These are phyloP conservation scores for Neospora caninum DNA, from an alignment of 169 alveolate genomes.

Conservation along the genomic window DNA sequence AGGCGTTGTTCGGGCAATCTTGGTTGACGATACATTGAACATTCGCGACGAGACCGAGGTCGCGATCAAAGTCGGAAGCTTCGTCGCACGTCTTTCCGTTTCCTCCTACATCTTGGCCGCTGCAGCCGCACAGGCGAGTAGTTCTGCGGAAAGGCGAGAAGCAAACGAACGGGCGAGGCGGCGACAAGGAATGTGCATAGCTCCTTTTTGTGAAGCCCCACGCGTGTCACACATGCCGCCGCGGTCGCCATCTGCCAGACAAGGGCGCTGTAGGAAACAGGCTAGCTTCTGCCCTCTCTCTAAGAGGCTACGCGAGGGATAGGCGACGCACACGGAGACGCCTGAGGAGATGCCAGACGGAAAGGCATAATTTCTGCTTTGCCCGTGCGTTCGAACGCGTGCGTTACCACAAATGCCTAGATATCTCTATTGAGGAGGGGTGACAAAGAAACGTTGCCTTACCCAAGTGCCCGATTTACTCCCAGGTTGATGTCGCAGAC, in stretches of 20 bases:
- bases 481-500: constrained; percentile 77
- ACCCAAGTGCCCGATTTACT: constrained; percentile 68
- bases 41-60: constrained; percentile 72
- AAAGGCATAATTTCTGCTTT: too few species aligned
- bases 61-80: constrained; percentile 76
- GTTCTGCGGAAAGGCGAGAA: constrained; percentile 52
- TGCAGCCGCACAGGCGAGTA: constrained; percentile 78
- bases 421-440: background rate
- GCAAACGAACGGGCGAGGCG: background rate
- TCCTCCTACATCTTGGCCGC: constrained; percentile 79
- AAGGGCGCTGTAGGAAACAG: background rate
- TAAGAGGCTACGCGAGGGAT: too few species aligned
- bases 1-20: constrained; percentile 55
- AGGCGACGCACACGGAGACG: too few species aligned
- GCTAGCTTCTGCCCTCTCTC: background rate
- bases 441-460: background rate
- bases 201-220: background rate
- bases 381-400: too few species aligned
- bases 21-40: constrained; percentile 59
- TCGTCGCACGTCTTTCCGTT: constrained; percentile 77
- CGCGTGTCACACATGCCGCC: background rate
- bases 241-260: too few species aligned
- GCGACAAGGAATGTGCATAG: background rate
- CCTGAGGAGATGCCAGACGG: too few species aligned
- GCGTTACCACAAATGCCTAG: background rate